Percentiles rank a stretch among this genome's conserved stretches.
Evolutionary conservation across 306 rosid species (phyloP).

Genomic region (Vigna angularis): DNA sequence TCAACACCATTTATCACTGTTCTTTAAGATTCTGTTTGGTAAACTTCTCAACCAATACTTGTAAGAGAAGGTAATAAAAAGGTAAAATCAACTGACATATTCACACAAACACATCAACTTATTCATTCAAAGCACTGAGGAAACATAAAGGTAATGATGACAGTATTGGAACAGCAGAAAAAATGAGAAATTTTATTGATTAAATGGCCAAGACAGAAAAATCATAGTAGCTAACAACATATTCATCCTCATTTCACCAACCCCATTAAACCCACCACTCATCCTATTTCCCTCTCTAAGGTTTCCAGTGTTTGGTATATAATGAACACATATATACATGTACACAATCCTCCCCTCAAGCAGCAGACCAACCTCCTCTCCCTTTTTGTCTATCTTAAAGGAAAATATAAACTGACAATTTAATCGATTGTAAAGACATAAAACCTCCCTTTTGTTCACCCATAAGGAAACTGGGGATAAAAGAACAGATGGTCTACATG

Average conservation of each 20-base stretch:
- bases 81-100: background rate
- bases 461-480: slow-evolving; percentile 41
- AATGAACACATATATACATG: slow-evolving; percentile 65
- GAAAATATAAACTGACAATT: slow-evolving; percentile 39
- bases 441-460: background rate
- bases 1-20: background rate
- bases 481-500: slow-evolving; percentile 45
- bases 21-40: background rate
- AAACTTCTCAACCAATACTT: background rate
- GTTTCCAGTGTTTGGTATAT: slow-evolving; percentile 50
- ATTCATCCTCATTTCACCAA: slow-evolving; percentile 58
- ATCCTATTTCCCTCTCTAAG: slow-evolving; percentile 52
- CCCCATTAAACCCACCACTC: slow-evolving; percentile 58
- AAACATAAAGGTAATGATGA: background rate
- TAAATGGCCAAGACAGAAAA: slow-evolving; percentile 45
- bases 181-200: slow-evolving; percentile 55
- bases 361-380: slow-evolving; percentile 45
- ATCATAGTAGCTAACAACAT: slow-evolving; percentile 15
- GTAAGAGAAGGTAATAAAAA: background rate
- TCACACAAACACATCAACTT: background rate
- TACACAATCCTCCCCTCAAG: slow-evolving; percentile 57
- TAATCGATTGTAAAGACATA: slow-evolving; percentile 49
- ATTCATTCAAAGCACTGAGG: background rate
- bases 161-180: background rate
- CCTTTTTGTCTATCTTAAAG: slow-evolving; percentile 34